Evolutionary conservation across 1,139 yeast species (phyloP).

Genomic region (Debaryomyces sp.): DNA sequence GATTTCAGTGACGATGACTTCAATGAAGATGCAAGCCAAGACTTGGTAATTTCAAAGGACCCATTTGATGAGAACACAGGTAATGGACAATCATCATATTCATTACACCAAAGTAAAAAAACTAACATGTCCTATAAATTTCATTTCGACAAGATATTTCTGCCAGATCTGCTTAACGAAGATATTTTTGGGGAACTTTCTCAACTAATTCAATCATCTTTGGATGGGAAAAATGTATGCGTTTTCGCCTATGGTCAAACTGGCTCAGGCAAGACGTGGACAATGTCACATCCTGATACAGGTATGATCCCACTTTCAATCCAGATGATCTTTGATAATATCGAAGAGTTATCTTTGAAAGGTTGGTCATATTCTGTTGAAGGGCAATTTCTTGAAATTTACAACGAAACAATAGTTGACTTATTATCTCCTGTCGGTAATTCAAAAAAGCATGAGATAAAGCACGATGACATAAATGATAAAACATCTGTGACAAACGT

Average conservation of each 20-base stretch:
- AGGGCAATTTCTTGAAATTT: constrained; percentile 88
- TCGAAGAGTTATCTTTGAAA: constrained; percentile 47
- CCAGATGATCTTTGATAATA: constrained; percentile 66
- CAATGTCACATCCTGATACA: constrained; percentile 74
- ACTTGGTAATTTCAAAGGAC: constrained; percentile 36
- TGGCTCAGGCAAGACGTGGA: constrained; percentile 93
- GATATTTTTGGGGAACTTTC: constrained; percentile 83
- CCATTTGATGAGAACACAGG: constrained; percentile 14
- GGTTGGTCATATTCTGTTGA: constrained; percentile 70
- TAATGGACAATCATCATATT: constrained; percentile 8
- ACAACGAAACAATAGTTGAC: constrained; percentile 81
- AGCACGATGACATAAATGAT: constrained; percentile 60
- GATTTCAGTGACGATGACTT: constrained; percentile 53
- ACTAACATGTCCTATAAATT: constrained; percentile 38
- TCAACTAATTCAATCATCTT: constrained; percentile 82
- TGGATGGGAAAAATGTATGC: constrained; percentile 91
- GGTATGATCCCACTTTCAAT: constrained; percentile 88
- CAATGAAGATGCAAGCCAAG: constrained; percentile 53
- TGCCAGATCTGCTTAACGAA: constrained; percentile 51
- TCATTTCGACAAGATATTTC: constrained; percentile 80
- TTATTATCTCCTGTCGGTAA: constrained; percentile 43
- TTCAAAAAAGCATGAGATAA: constrained; percentile 62
- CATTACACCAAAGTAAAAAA: constrained; percentile 7
- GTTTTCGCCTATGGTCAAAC: constrained; percentile 98
- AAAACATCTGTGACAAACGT: constrained; percentile 66